phyloP scores from a whole-genome alignment of 2,329 filamentous ascomycete species.

The Tolypocladium capitatum region DNA sequence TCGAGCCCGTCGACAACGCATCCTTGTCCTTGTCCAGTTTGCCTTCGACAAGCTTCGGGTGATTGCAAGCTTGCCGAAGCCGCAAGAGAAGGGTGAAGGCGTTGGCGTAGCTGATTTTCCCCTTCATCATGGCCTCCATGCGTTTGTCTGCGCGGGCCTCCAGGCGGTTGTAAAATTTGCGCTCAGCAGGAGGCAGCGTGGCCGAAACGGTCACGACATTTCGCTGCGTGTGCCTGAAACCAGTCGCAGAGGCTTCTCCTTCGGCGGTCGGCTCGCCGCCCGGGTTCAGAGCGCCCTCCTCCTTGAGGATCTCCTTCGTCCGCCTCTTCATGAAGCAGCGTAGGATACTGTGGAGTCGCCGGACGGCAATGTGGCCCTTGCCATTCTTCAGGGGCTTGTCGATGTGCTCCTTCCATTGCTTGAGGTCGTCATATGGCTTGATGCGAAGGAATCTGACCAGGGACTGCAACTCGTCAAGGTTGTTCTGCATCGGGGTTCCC shows the following conservation, averaged over 20 bases:
- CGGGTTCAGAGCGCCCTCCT: slow-evolving; percentile 67
- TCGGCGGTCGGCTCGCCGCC: slow-evolving; percentile 49
- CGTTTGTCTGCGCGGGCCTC: slow-evolving; percentile 76
- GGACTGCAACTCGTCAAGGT: slow-evolving; percentile 89
- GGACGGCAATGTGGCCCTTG: slow-evolving; percentile 77
- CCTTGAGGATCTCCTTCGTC: slow-evolving; percentile 91
- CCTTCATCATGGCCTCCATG: slow-evolving; percentile 78
- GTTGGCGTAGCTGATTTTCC: slow-evolving; percentile 78
- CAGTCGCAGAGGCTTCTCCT: slow-evolving; percentile 40
- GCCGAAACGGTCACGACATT: slow-evolving; percentile 72
- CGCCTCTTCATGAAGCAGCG: slow-evolving; percentile 97
- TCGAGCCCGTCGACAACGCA: slow-evolving; percentile 53
- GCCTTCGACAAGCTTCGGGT: slow-evolving; percentile 74
- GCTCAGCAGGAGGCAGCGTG: slow-evolving; percentile 67
- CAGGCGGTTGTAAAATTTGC: slow-evolving; percentile 72
- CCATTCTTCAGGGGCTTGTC: slow-evolving; percentile 81
- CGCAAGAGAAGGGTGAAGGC: slow-evolving; percentile 85
- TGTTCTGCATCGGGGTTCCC: slow-evolving; percentile 96
- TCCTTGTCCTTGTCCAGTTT: slow-evolving; percentile 83
- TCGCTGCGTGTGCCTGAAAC: slow-evolving; percentile 84
- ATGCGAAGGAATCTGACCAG: slow-evolving; percentile 87
- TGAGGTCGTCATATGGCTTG: slow-evolving; percentile 75
- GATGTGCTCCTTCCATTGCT: slow-evolving; percentile 84
- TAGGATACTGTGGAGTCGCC: slow-evolving; percentile 69
- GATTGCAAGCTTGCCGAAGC: slow-evolving; percentile 86